Evolutionary conservation across 331 rosid species (phyloP).

Genomic region (Erythrophleum ivorense): DNA sequence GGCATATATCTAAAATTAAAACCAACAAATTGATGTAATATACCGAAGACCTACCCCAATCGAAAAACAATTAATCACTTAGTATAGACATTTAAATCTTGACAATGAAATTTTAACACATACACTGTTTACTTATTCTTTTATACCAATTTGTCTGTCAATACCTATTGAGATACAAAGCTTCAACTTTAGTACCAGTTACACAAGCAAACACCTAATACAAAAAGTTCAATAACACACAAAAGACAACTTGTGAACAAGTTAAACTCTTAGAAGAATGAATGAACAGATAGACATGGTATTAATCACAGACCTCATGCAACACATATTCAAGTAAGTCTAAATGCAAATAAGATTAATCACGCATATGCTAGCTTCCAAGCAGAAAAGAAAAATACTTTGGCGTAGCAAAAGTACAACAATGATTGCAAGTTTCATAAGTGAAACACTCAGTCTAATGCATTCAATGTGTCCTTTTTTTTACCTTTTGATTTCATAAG

Average conservation of each 20-base stretch:
- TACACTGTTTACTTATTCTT: background rate
- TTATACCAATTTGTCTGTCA: background rate
- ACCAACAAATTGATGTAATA: background rate
- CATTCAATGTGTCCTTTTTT: background rate
- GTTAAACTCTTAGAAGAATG: background rate
- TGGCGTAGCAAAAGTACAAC: background rate
- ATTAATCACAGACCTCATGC: background rate
- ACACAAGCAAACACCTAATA: slow-evolving; percentile 21
- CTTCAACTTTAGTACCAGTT: background rate
- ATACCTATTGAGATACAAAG: background rate
- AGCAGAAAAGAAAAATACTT: background rate
- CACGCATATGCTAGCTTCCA: slow-evolving; percentile 1
- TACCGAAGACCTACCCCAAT: slow-evolving; percentile 16
- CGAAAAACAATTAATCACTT: background rate
- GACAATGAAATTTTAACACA: slow-evolving; percentile 17
- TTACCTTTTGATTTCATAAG: background rate
- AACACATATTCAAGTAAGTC: slow-evolving; percentile 11
- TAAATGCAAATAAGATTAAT: background rate
- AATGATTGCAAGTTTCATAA: background rate
- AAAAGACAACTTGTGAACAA: background rate
- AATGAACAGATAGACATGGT: background rate
- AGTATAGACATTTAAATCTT: slow-evolving; percentile 27
- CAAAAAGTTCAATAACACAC: background rate
- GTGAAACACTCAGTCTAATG: slow-evolving; percentile 4
- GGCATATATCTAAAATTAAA: background rate